A percentile compares a stretch with the other conserved stretches of the same genome.
Conservation (phyloP, 1,139 yeast genomes). For the Candida albicans region DNA sequence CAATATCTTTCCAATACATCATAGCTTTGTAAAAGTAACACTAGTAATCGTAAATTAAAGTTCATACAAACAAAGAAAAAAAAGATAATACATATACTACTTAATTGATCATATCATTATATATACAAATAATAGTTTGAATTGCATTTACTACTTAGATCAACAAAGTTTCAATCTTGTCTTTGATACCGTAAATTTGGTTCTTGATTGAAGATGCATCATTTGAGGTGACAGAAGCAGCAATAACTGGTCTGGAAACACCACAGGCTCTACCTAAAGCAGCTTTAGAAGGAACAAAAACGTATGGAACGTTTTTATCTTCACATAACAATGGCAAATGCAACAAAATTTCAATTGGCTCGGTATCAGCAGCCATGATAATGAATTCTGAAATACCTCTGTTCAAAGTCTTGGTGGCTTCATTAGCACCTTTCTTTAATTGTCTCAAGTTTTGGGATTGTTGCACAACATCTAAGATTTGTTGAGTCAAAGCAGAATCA, state of each 20-base stretch:
- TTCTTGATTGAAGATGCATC: slow-evolving; percentile 97
- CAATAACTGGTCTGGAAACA: slow-evolving; percentile 98
- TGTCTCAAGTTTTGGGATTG: slow-evolving; percentile 98
- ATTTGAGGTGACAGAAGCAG: slow-evolving; percentile 97
- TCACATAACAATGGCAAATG: slow-evolving; percentile 98
- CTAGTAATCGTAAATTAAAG: no score
- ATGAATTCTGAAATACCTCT: slow-evolving; percentile 99
- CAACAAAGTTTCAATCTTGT: slow-evolving; percentile 96
- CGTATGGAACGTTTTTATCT: slow-evolving; percentile 99
- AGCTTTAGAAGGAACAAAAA: slow-evolving; percentile 96
- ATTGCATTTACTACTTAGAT: slow-evolving; percentile 53
- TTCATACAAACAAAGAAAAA: no score
- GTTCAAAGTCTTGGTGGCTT: slow-evolving; percentile 98
- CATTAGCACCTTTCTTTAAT: slow-evolving; percentile 99
- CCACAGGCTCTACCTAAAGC: slow-evolving; percentile 99
- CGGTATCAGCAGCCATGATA: slow-evolving; percentile 99
- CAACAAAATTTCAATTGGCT: slow-evolving; percentile 97
- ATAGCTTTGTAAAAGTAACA: no score
- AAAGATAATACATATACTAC: no score
- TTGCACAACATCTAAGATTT: slow-evolving; percentile 95
- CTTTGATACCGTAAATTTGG: slow-evolving; percentile 97
- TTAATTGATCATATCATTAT: background rate
- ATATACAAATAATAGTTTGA: background rate
- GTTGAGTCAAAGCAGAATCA: slow-evolving; percentile 92
- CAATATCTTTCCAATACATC: no score